Conservation (phyloP, 441 rosid species). For the Populus hybrid region DNA sequence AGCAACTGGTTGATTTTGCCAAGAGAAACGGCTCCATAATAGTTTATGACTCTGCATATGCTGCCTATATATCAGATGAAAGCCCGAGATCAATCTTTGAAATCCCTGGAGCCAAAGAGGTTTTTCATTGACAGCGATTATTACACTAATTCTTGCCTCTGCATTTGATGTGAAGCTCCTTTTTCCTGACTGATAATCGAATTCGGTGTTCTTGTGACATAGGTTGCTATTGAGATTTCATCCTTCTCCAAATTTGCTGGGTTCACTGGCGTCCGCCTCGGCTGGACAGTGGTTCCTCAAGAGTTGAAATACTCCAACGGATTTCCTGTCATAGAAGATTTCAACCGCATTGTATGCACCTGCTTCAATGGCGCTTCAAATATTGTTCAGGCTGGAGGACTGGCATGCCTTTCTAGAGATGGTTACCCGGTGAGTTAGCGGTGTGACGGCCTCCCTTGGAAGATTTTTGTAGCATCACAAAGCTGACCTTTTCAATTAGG, state of each 20-base stretch:
- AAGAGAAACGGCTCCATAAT: slow-evolving; percentile 58
- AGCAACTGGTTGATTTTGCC: slow-evolving; percentile 58
- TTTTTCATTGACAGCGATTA: background rate
- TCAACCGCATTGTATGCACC: slow-evolving; percentile 57
- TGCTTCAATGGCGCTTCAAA: slow-evolving; percentile 76
- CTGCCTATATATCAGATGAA: slow-evolving; percentile 49
- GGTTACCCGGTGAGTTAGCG: slow-evolving; percentile 20
- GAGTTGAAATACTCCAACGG: slow-evolving; percentile 60
- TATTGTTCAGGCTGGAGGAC: slow-evolving; percentile 64
- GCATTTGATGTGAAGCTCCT: background rate
- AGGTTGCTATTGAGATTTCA: slow-evolving; percentile 64
- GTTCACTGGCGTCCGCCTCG: slow-evolving; percentile 71
- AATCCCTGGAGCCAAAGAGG: slow-evolving; percentile 68
- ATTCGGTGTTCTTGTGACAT: background rate
- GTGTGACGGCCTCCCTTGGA: background rate
- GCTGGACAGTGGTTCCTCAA: slow-evolving; percentile 71
- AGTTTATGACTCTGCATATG: slow-evolving; percentile 63
- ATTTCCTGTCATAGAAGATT: slow-evolving; percentile 56
- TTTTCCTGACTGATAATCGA: background rate
- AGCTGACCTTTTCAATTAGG: background rate
- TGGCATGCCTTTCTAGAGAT: slow-evolving; percentile 54
- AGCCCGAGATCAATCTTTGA: slow-evolving; percentile 63
- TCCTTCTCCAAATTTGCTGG: slow-evolving; percentile 79
- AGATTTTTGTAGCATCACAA: background rate
- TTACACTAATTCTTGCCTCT: background rate